Evolutionary conservation across 2,329 filamentous ascomycete species (phyloP).

Genomic region (Fusarium goolgardi): DNA sequence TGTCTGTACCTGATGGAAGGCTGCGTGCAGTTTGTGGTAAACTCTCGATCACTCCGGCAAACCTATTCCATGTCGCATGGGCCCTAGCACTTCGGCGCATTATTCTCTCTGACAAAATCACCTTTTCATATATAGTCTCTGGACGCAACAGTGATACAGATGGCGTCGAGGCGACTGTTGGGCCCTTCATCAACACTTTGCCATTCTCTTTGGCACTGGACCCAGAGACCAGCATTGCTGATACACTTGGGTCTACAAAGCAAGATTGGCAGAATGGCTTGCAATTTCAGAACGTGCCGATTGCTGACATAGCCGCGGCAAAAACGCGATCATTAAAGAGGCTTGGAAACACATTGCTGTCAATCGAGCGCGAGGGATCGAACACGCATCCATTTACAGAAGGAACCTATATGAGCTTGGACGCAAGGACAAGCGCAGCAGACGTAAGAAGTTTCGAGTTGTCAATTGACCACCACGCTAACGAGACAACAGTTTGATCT

Average conservation of each 20-base stretch:
- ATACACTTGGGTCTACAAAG: constrained; percentile 1
- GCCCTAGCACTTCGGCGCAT: constrained; percentile 10
- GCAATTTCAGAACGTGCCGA: constrained; percentile 8
- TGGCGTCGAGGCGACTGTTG: constrained; percentile 7
- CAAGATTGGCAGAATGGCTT: constrained; percentile 13
- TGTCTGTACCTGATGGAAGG: constrained; percentile 1
- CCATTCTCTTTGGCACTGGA: background rate
- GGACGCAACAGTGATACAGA: constrained; percentile 6
- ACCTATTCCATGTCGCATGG: constrained; percentile 10
- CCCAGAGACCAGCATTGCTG: constrained; percentile 8
- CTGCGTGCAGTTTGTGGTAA: constrained; percentile 7
- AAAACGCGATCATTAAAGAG: constrained; percentile 9
- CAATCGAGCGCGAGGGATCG: constrained; percentile 7
- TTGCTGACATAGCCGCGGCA: constrained; percentile 5
- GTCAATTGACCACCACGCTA: constrained; percentile 1
- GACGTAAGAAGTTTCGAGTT: background rate
- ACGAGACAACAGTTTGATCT: constrained; percentile 10
- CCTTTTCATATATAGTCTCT: constrained; percentile 10
- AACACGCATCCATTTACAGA: constrained; percentile 6
- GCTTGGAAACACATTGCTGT: constrained; percentile 8
- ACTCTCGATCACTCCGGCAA: constrained; percentile 9
- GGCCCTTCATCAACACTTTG: constrained; percentile 8
- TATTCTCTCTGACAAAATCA: constrained; percentile 7
- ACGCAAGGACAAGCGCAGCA: constrained; percentile 12
- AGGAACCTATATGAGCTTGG: constrained; percentile 10